A percentile compares a stretch with the other conserved stretches of the same genome.
Evolutionary conservation across 2,329 filamentous ascomycete genomes (phyloP).

Genomic region (Fusarium albosuccineum): DNA sequence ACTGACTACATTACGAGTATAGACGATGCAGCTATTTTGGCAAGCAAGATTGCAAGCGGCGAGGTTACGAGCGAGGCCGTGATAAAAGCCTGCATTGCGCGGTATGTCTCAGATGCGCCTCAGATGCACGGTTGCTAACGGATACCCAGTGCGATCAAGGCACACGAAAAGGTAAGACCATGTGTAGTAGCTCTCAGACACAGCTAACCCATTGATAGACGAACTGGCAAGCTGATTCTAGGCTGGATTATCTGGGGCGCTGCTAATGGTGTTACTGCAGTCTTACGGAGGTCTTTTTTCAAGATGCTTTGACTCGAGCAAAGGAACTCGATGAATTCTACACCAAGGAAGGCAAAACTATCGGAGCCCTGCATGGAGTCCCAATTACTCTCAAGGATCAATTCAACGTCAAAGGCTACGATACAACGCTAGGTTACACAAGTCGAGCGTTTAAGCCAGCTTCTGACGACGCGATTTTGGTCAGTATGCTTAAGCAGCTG

Average conservation of each 20-base stretch:
- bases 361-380: constrained; percentile 39
- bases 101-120: not conserved
- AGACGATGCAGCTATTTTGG: constrained; percentile 1
- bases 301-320: constrained; percentile 34
- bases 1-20: constrained; percentile 5
- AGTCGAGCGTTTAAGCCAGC: constrained; percentile 63
- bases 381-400: constrained; percentile 64
- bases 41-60: not conserved
- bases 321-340: constrained; percentile 26
- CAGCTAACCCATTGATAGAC: constrained; percentile 9
- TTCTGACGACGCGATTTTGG: constrained; percentile 60
- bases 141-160: constrained; percentile 17
- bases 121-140: not conserved
- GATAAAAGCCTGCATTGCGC: constrained; percentile 15
- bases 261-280: not conserved
- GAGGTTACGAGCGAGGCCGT: constrained; percentile 11
- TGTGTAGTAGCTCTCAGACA: accelerated
- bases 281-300: constrained; percentile 35
- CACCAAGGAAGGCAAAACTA: not conserved
- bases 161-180: constrained; percentile 12
- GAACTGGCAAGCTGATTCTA: constrained; percentile 17
- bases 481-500: constrained; percentile 60
- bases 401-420: constrained; percentile 69
- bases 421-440: constrained; percentile 71
- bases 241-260: accelerated